These are phyloP conservation scores for Rhynchosporium agropyri DNA, from an alignment of 2,329 filamentous ascomycete genomes.

Conservation along the genomic window DNA sequence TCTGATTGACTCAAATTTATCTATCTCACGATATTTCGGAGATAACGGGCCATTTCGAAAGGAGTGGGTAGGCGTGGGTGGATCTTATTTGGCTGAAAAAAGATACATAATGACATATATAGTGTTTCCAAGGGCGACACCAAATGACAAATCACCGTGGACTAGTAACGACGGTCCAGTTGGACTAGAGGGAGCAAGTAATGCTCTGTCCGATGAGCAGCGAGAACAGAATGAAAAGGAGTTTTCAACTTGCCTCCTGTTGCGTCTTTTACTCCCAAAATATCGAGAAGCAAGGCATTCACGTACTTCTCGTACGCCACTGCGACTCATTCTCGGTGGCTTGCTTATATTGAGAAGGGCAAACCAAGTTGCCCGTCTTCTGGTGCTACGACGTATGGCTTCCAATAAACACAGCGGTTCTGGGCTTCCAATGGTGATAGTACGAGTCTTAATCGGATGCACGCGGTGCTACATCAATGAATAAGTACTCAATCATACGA, in stretches of 20 bases:
- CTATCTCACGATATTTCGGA: slow-evolving; percentile 6
- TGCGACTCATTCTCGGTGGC: background rate
- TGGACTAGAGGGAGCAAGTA: background rate
- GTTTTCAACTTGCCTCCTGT: too few relatives aligned
- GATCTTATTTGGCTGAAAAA: background rate
- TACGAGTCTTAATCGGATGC: background rate
- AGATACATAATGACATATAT: background rate
- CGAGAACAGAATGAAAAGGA: background rate
- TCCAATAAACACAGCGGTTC: background rate
- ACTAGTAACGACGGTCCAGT: background rate
- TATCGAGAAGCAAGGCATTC: background rate
- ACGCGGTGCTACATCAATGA: background rate
- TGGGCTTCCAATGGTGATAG: background rate
- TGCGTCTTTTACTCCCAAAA: background rate
- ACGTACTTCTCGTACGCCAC: background rate
- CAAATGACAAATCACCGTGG: background rate
- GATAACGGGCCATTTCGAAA: background rate
- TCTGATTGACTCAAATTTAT: slow-evolving; percentile 20
- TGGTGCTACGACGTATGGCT: background rate
- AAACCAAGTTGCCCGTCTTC: background rate
- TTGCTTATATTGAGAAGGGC: background rate
- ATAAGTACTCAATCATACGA: background rate
- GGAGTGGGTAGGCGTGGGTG: background rate
- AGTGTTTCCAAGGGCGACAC: background rate
- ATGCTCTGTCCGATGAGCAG: background rate